Base-by-base conservation (phyloP, 257 asterid species). In the Scutellaria baicalensis region DNA sequence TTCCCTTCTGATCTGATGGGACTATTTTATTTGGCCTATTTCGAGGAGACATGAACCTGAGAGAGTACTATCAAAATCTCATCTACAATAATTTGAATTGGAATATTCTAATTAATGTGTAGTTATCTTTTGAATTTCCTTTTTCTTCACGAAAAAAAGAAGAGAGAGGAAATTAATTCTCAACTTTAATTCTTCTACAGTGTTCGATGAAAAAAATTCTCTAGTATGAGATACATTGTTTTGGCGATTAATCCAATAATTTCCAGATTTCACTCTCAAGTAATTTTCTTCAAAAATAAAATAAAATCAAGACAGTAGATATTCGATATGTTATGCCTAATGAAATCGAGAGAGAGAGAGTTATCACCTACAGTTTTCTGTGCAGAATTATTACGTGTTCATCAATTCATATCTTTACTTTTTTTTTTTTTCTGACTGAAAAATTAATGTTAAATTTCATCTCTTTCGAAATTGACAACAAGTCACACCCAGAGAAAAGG, bases 1-100 rank as follows among this genome's bases (percentile, higher is more conserved):
- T 59, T 66, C 59, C 67, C 44, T 45, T 75, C 76, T 63, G 48
- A 63, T 75, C 76, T 38, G 48, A 27, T 60, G 57, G 44, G 63
- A 48, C 75, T 43, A 10, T 47, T 48, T 33, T 64, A 12, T 35
- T 1, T 9, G 10, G 12, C 3, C 12, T 40, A 9, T 40, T 10
- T 10, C 9, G 13, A 10, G 45, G 12, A 40, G 12, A 8, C 45
- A 40, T 40, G 45, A 27, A 27, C 45, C 12, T 40, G 9, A 44
- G 44, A 8, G 45, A 14, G 16, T 47, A n/a, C n/a, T n/a, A 39
- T 47, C 40, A 27, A 45, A 44, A 44, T 23, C 43, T 13, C 43
- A 59, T 62, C 21, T 62, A 6, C 27, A 35, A n/a, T 59, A n/a
- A 43, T 64, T 33, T 52, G 7, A 13, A 12, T 40, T 21, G 65